These are phyloP conservation scores for Ceratobasidium sp. DNA, from an alignment of 1,284 basidiomycete species.

Conservation along the genomic window DNA sequence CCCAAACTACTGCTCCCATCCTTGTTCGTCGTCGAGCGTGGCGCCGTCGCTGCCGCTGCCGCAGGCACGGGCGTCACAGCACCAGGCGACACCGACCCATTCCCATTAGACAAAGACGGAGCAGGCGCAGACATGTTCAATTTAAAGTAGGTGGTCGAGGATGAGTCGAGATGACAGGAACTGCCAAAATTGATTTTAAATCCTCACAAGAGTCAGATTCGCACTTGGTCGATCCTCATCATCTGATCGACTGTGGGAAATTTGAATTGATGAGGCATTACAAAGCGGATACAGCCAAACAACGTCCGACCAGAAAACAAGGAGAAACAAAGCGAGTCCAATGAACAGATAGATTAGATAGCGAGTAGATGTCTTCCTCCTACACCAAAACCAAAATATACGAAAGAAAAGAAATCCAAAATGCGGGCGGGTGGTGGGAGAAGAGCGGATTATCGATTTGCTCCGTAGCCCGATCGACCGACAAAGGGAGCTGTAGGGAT, in stretches of 20 bases:
- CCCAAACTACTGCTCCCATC: slow-evolving; percentile 38
- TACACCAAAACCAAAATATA: background rate
- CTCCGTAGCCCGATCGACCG: slow-evolving; percentile 31
- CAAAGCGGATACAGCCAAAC: slow-evolving; percentile 37
- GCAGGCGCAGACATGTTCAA: slow-evolving; percentile 40
- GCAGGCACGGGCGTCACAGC: background rate
- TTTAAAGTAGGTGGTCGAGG: slow-evolving; percentile 19
- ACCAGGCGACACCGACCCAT: background rate
- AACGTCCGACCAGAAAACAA: slow-evolving; percentile 20
- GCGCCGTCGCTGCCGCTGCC: background rate
- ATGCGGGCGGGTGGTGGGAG: too few relatives aligned
- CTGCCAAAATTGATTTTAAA: slow-evolving; percentile 35
- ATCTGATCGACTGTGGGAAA: slow-evolving; percentile 27
- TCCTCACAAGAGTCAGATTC: background rate
- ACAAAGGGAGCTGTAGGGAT: slow-evolving; percentile 27
- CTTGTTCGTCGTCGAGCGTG: slow-evolving; percentile 29
- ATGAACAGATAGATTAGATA: background rate
- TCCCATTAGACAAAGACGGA: slow-evolving; percentile 24
- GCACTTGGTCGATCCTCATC: slow-evolving; percentile 21
- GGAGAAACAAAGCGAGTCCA: slow-evolving; percentile 20
- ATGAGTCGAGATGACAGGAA: background rate
- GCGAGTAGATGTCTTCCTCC: too few relatives aligned
- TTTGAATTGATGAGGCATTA: slow-evolving; percentile 9
- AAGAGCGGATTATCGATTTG: background rate
- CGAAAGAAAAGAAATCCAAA: too few relatives aligned